Percentiles rank a stretch among this genome's conserved stretches.
Conservation (phyloP, 1,284 basidiomycete species). For the Fistulinella cinereoalba region DNA sequence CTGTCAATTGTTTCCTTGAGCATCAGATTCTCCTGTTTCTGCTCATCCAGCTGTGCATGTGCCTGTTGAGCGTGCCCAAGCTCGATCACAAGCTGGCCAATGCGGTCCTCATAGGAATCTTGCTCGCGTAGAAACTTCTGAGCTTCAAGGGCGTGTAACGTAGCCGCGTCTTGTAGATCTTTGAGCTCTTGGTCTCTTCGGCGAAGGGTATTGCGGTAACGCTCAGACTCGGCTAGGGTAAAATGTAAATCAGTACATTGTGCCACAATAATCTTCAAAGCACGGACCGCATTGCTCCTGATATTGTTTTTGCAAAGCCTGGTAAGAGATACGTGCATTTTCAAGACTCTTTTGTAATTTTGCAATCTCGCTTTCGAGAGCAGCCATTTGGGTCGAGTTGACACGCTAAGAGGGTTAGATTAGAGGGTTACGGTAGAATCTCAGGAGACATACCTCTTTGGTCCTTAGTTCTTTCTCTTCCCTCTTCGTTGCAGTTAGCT, state of each 20-base stretch:
- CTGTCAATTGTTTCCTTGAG: constrained; percentile 93
- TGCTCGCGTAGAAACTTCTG: constrained; percentile 62
- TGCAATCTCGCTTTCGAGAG: constrained; percentile 74
- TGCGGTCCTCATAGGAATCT: constrained; percentile 64
- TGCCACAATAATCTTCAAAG: neutral
- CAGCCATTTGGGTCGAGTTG: constrained; percentile 60
- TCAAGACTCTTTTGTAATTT: constrained; percentile 73
- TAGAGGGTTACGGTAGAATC: neutral
- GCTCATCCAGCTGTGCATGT: constrained; percentile 73
- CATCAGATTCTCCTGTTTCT: constrained; percentile 88
- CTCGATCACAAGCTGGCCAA: constrained; percentile 64
- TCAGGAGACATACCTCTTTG: constrained; percentile 61
- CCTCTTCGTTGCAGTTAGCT: constrained; percentile 72
- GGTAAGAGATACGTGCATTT: constrained; percentile 63
- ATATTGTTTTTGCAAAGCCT: constrained; percentile 78
- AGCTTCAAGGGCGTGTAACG: constrained; percentile 60
- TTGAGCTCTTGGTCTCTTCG: constrained; percentile 72
- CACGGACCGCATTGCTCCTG: constrained; percentile 77
- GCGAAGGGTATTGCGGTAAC: constrained; percentile 70
- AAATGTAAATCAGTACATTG: constrained; percentile 4
- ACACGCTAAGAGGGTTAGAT: constrained; percentile 44
- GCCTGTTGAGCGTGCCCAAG: constrained; percentile 65
- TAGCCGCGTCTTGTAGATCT: constrained; percentile 54
- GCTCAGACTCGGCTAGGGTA: constrained; percentile 65
- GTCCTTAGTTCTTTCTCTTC: constrained; percentile 86